These are phyloP conservation scores for Mycosarcoma mackinlayi DNA, from an alignment of 1,284 basidiomycete species.

Conservation along the genomic window DNA sequence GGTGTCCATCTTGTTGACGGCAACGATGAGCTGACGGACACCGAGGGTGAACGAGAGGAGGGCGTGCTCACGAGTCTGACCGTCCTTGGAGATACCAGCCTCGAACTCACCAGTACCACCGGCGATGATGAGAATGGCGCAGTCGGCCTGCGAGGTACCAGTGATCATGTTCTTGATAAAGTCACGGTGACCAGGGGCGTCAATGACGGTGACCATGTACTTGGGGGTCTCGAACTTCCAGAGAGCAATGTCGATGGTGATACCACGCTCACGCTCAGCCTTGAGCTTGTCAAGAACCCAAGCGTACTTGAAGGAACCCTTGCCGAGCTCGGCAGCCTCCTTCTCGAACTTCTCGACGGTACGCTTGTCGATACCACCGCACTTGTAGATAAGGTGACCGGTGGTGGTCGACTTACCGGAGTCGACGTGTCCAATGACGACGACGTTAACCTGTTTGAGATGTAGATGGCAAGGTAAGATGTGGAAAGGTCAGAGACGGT, in stretches of 20 bases:
- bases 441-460: conserved; percentile 68
- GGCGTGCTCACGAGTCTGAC: conserved; percentile 99
- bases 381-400: conserved; percentile 99
- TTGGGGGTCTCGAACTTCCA: conserved; percentile 69
- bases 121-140: conserved; percentile 99
- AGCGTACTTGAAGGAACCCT: conserved; percentile 96
- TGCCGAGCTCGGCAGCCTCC: conserved; percentile 99
- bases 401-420: conserved; percentile 96
- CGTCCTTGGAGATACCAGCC: conserved; percentile 99
- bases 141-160: conserved; percentile 99
- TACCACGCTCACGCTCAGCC: conserved; percentile 98
- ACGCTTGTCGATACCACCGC: conserved; percentile 99
- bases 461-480: background rate
- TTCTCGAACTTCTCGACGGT: conserved; percentile 99
- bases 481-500: background rate
- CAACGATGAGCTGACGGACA: conserved; percentile 99
- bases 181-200: conserved; percentile 99
- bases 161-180: conserved; percentile 89
- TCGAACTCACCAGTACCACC: conserved; percentile 99
- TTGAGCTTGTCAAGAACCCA: conserved; percentile 99
- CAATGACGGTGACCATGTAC: conserved; percentile 80
- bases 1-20: conserved; percentile 99
- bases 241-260: conserved; percentile 97
- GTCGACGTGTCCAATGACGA: conserved; percentile 69
- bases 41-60: conserved; percentile 99